A percentile compares a stretch with the other conserved stretches of the same genome.
phyloP scores from a whole-genome alignment of 2,329 filamentous ascomycete genomes.

The Pseudogymnoascus verrucosus region DNA sequence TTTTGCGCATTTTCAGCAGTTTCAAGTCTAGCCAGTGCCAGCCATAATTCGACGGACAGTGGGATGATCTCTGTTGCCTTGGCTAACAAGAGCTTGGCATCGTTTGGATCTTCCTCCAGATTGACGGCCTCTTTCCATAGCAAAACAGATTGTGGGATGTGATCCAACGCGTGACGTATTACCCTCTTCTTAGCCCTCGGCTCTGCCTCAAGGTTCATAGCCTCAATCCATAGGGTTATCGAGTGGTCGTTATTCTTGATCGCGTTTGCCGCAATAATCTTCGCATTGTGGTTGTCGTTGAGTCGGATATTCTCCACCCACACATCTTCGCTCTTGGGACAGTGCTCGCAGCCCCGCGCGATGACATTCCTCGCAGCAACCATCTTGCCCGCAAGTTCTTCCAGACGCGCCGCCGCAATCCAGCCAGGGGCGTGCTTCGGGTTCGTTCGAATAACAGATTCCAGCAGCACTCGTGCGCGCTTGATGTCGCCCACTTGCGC shows the following conservation, averaged over 20 bases:
- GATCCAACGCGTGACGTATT: conserved; percentile 80
- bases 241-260: conserved; percentile 88
- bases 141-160: conserved; percentile 87
- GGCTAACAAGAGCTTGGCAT: conserved; percentile 80
- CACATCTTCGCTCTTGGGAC: conserved; percentile 87
- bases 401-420: conserved; percentile 87
- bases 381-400: conserved; percentile 86
- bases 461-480: conserved; percentile 81
- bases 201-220: conserved; percentile 84
- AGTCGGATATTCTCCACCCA: conserved; percentile 95
- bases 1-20: conserved; percentile 86
- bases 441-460: conserved; percentile 96
- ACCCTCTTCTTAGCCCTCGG: conserved; percentile 84
- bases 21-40: conserved; percentile 84
- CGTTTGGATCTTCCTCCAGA: conserved; percentile 79
- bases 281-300: conserved; percentile 87
- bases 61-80: conserved; percentile 96
- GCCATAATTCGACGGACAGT: conserved; percentile 87
- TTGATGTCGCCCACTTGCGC: conserved; percentile 91
- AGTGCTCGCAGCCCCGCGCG: conserved; percentile 78
- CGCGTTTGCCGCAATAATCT: conserved; percentile 87
- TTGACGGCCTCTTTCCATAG: conserved; percentile 99
- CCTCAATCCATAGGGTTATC: conserved; percentile 87
- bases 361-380: conserved; percentile 86
- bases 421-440: conserved; percentile 90